phyloP scores from a whole-genome alignment of 1,139 yeast species.

The Kurtzmaniella quercitrusa region DNA sequence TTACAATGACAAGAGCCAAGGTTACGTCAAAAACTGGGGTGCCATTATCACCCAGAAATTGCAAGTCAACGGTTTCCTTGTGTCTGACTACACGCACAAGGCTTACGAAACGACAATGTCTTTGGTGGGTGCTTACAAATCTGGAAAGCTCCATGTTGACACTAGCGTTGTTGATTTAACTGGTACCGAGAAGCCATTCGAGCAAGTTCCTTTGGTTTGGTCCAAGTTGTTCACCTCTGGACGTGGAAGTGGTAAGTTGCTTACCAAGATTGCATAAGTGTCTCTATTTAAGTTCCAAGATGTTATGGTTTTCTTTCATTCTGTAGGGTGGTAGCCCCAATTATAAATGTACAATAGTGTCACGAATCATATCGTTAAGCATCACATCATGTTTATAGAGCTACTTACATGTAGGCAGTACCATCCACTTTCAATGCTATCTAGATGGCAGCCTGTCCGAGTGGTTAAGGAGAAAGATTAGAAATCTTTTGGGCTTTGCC shows the following conservation, averaged over 20 bases:
- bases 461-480: slow-evolving; percentile 35
- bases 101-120: slow-evolving; percentile 32
- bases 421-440: not conserved
- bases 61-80: slow-evolving; percentile 45
- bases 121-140: slow-evolving; percentile 28
- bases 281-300: not conserved
- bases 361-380: no score
- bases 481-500: slow-evolving; percentile 34
- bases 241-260: slow-evolving; percentile 33
- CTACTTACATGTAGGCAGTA: no score
- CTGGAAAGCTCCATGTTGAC: slow-evolving; percentile 37
- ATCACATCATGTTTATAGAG: no score
- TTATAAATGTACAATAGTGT: no score
- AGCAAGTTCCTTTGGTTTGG: slow-evolving; percentile 27
- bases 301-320: not conserved
- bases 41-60: slow-evolving; percentile 45
- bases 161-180: slow-evolving; percentile 22
- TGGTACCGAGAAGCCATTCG: slow-evolving; percentile 17
- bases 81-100: slow-evolving; percentile 29
- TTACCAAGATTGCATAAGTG: slow-evolving; percentile 25
- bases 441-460: slow-evolving; percentile 20
- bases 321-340: no score
- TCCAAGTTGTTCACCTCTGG: slow-evolving; percentile 24
- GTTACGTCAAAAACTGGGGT: slow-evolving; percentile 34
- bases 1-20: slow-evolving; percentile 41